A percentile compares a stretch with the other conserved stretches of the same genome.
Conservation (phyloP, 176 grass and related monocot species). For the Eragrostis curvula region DNA sequence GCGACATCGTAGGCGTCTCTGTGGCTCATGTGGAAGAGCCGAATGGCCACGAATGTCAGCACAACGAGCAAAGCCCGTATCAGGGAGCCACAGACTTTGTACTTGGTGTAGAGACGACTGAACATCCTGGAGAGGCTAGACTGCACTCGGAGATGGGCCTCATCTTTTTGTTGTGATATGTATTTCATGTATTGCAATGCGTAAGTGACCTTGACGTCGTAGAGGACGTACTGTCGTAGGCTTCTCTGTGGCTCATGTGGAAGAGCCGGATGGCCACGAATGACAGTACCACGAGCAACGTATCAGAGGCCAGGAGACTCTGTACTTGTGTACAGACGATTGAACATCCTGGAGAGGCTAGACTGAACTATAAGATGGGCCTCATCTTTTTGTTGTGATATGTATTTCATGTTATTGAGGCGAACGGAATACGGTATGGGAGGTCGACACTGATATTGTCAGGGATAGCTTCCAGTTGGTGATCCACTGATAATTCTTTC, state of each 20-base stretch:
- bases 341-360: no score
- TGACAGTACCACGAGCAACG: no score
- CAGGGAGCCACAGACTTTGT: background rate
- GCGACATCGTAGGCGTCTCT: background rate
- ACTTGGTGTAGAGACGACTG: slow-evolving; percentile 15
- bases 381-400: background rate
- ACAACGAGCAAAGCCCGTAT: background rate
- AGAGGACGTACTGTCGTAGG: no score
- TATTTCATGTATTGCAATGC: no score
- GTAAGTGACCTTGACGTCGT: no score
- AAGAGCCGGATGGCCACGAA: no score
- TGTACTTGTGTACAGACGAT: no score
- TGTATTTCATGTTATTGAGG: background rate
- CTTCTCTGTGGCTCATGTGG: no score
- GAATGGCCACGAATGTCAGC: background rate
- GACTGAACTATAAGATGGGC: no score
- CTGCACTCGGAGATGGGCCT: background rate
- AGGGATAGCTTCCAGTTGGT: background rate
- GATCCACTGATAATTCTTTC: no score
- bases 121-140: background rate
- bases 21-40: background rate
- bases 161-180: no score
- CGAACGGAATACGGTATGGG: slow-evolving; percentile 2
- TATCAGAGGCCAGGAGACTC: no score
- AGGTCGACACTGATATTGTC: slow-evolving; percentile 18